These are phyloP conservation scores for Flaveria floridana DNA, from an alignment of 140 eudicot species.

Conservation along the genomic window DNA sequence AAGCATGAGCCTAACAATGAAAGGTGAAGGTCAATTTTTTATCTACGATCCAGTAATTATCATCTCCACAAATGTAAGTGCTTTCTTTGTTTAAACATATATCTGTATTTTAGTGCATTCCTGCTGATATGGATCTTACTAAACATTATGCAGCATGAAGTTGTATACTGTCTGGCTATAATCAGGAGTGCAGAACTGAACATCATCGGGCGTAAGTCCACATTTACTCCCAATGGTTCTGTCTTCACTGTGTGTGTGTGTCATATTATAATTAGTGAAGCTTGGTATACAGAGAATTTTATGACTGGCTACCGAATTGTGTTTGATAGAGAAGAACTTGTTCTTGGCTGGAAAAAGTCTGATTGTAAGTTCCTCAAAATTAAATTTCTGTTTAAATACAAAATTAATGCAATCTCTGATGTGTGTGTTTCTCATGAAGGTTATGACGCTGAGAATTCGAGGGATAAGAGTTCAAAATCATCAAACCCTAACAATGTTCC, in stretches of 20 bases:
- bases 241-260: not conserved
- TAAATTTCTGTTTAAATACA: not conserved
- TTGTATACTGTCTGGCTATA: conserved; percentile 76
- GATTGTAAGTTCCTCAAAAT: conserved; percentile 52
- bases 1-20: conserved; percentile 68
- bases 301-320: conserved; percentile 94
- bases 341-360: conserved; percentile 75
- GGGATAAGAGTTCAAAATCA: conserved; percentile 29
- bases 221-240: conserved; percentile 7
- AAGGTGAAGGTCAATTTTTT: conserved; percentile 64
- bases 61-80: conserved; percentile 66
- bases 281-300: conserved; percentile 64
- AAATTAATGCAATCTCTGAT: not conserved
- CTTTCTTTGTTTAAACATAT: not conserved
- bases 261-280: not conserved
- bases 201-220: conserved; percentile 84
- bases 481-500: conserved; percentile 50
- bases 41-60: conserved; percentile 77
- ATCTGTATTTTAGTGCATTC: not conserved
- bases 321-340: conserved; percentile 79
- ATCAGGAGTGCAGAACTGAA: conserved; percentile 71
- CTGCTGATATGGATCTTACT: not conserved
- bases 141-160: conserved; percentile 50
- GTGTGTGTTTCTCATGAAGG: conserved; percentile 45
- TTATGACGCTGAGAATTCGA: conserved; percentile 49